Base-by-base conservation (phyloP, 768 basidiomycete species). In the Boletellus sp. region DNA sequence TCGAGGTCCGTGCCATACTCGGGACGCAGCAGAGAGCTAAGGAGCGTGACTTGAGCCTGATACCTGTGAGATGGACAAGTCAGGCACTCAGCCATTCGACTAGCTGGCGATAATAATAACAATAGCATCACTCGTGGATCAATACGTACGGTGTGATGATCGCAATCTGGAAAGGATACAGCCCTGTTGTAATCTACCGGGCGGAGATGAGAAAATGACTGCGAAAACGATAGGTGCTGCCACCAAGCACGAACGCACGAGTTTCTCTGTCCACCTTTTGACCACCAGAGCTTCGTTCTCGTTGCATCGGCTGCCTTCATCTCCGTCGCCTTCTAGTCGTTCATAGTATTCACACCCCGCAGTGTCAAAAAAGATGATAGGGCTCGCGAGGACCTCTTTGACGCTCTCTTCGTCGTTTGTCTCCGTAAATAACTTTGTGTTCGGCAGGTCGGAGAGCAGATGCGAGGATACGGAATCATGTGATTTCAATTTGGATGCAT, bases 301-400 rank as follows among this genome's bases (percentile, higher is more conserved):
- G 59, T 99, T 99, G 57, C 83, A 87, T 54, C 85, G 78, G 55
- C 91, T 94, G 0, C 93, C 94, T 60, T 95, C 94, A 60, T 92
- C 90, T n/a, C 77, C 74, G 48, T 85, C 85, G 0, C 78, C 85
- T 28, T 90, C 87, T 0, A 82, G 63, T 15, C 90, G 74, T 64
- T 98, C 96, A 60, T 85, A 96, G 61, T 90, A 95, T 64, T 96
- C 93, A 58, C 90, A 94, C 0, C 94, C 93, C 4, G 90, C 82
- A 0, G 94, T 99, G 63, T 99, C 96, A 58, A 90, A 91, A 66
- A 98, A 99, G 2, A 94, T 82, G 2, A 97, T 80, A 1, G 92
- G 90, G 0, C 78, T 87, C 3, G 74, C 78, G 6, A 97, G 71
- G 4, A 81, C 67, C 48, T 95, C 95, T 52, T 79, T 81, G 39